Evolutionary conservation across 768 basidiomycete species (phyloP), one percentile per base, ranked within the genome.

Genomic region (Astraeus odoratus): DNA sequence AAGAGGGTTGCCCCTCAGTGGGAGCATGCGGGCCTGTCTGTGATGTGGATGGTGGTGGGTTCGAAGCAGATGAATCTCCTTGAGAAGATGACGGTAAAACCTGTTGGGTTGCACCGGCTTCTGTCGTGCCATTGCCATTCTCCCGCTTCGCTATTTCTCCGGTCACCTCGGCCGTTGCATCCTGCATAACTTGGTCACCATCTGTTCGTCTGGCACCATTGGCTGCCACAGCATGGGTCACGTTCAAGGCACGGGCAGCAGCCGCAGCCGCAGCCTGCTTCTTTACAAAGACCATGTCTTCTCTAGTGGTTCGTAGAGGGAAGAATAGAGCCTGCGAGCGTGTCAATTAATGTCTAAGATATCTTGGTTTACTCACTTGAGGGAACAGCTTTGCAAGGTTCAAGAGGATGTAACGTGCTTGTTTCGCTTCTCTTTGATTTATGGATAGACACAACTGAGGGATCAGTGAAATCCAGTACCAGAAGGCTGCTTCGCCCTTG

Each of bases 391-490:
- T 89, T 18, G 94, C 93, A 39, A 99, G 76, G 50, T 88, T 89
- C 48, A 93, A 71, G 30, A 99, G 72, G 36, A 99, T 77, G 60
- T 86, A 83, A 16, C 91, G 78, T 3, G 93, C 94, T 59, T 94
- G 92, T 56, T 90, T 92, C 34, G 91, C 84, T 65, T 99, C 96
- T 26, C 91, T 79, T 49, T 94, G 85, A 2, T 86, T 86, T 31
- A 99, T 74, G 1, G 95, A 94, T 43, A 86, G 63, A 51, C 92
- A 83, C 8, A 99, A 76, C 57, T 99, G 95, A 3, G 96, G 96
- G 36, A 96, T 92, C 46, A 97, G 71, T 1, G 95, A 88, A 54
- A 99, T 94, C 96, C 96, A 99, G 64, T 91, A 97, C 96, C 96
- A 99, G 52, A 86, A 87, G 10, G 92, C 92, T 3, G 89, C 81